Conservation (phyloP, 371 early-diverging fungal genomes). For the Haplosporangium sp. region DNA sequence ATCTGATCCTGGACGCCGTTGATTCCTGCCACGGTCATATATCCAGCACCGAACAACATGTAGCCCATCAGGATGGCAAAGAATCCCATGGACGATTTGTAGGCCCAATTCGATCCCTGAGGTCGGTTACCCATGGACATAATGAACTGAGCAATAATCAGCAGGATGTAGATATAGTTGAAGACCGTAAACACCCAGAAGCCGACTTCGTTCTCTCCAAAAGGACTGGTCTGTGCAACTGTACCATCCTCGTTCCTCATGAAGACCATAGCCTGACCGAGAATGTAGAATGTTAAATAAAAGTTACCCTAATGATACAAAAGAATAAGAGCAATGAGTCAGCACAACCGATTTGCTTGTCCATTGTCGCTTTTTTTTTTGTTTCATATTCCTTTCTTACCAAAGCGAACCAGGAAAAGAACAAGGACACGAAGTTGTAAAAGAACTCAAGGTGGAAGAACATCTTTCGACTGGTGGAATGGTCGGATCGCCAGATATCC, state of each 20-base stretch:
- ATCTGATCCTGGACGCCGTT: conserved; percentile 40
- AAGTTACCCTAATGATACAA: conserved; percentile 71
- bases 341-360: neutral
- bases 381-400: no score
- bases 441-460: conserved; percentile 76
- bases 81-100: conserved; percentile 65
- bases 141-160: conserved; percentile 74
- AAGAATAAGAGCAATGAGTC: neutral
- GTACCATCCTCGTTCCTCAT: conserved; percentile 8
- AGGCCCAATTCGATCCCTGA: conserved; percentile 79
- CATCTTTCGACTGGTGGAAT: conserved; percentile 75
- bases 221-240: conserved; percentile 58
- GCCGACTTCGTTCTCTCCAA: conserved; percentile 55
- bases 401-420: conserved; percentile 85
- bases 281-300: conserved; percentile 81
- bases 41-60: conserved; percentile 61
- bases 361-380: no score
- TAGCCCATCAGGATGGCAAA: conserved; percentile 71
- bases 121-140: conserved; percentile 85
- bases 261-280: conserved; percentile 63
- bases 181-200: conserved; percentile 60
- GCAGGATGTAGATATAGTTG: conserved; percentile 70
- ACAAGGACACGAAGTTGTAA: conserved; percentile 76
- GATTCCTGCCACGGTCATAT: conserved; percentile 62
- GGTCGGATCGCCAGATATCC: conserved; percentile 77